A percentile compares a stretch with the other conserved stretches of the same genome.
Conservation (phyloP, 805 yeast genomes). For the Saturnispora galanensis region DNA sequence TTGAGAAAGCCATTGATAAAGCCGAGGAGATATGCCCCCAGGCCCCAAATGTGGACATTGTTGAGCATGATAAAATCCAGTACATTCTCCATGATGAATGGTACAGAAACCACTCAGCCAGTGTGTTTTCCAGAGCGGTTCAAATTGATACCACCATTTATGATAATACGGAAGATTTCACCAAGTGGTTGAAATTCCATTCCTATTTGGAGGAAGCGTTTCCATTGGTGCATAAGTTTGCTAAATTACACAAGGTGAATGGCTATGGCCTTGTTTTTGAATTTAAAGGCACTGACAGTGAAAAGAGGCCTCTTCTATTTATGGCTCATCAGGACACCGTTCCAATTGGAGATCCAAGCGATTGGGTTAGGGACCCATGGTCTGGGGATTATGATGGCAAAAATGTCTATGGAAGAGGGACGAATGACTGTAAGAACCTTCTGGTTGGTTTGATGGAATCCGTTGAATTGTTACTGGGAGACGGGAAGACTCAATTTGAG, state of each 20-base stretch:
- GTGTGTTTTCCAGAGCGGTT: constrained; percentile 39
- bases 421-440: constrained; percentile 33
- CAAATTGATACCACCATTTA: constrained; percentile 41
- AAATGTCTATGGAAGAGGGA: constrained; percentile 30
- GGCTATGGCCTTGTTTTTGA: constrained; percentile 33
- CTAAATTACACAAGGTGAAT: constrained; percentile 31
- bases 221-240: constrained; percentile 27
- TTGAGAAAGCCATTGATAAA: too few relatives aligned
- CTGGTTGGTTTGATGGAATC: constrained; percentile 43
- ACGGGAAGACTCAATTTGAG: constrained; percentile 38
- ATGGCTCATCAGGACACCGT: constrained; percentile 43
- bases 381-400: constrained; percentile 30
- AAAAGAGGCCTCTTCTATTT: constrained; percentile 35
- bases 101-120: constrained; percentile 30
- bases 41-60: constrained; percentile 15
- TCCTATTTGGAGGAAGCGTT: constrained; percentile 31
- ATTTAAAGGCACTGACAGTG: constrained; percentile 32
- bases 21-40: constrained; percentile 17
- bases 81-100: constrained; percentile 27
- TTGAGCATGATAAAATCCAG: constrained; percentile 12
- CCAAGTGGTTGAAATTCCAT: constrained; percentile 11
- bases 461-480: constrained; percentile 40
- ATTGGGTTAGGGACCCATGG: constrained; percentile 31
- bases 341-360: constrained; percentile 33
- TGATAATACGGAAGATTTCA: constrained; percentile 14